phyloP scores from a whole-genome alignment of 805 yeast species.

The Blastobotrys muscicola region DNA sequence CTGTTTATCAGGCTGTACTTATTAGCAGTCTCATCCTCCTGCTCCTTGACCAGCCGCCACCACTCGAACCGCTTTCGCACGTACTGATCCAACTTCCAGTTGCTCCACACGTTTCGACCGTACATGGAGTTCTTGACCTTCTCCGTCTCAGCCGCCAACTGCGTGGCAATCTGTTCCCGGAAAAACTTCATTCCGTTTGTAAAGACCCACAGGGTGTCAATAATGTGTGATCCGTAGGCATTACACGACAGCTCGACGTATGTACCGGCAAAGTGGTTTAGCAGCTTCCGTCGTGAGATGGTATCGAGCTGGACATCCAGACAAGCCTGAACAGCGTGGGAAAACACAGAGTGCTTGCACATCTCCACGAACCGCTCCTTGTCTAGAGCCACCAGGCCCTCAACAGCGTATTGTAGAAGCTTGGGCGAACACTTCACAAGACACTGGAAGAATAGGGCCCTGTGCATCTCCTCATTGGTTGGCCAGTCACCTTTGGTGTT shows the following conservation, averaged over 20 bases:
- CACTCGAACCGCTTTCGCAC: slow-evolving; percentile 70
- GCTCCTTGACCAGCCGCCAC: slow-evolving; percentile 40
- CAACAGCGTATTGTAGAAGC: slow-evolving; percentile 44
- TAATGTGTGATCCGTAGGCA: slow-evolving; percentile 84
- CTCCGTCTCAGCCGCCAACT: slow-evolving; percentile 45
- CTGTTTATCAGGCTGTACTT: slow-evolving; percentile 1
- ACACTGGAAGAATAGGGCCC: slow-evolving; percentile 65
- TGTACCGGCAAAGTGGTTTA: slow-evolving; percentile 50
- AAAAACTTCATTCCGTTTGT: slow-evolving; percentile 69
- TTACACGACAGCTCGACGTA: slow-evolving; percentile 61
- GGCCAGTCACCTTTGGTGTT: slow-evolving; percentile 79
- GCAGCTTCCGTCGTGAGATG: slow-evolving; percentile 54
- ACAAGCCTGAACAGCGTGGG: slow-evolving; percentile 73
- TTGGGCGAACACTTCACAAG: slow-evolving; percentile 57
- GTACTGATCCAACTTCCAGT: slow-evolving; percentile 83
- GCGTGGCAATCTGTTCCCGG: slow-evolving; percentile 76
- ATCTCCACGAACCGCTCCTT: slow-evolving; percentile 55
- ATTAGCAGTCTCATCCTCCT: slow-evolving; percentile 22
- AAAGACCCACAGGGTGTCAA: slow-evolving; percentile 76
- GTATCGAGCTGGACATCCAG: slow-evolving; percentile 38
- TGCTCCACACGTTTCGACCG: slow-evolving; percentile 90
- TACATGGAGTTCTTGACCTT: slow-evolving; percentile 75
- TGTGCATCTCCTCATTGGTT: slow-evolving; percentile 77
- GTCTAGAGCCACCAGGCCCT: slow-evolving; percentile 51
- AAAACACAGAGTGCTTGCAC: slow-evolving; percentile 84